Evolutionary conservation across 805 yeast species (phyloP).

Genomic region (Saturnispora ahearnii): DNA sequence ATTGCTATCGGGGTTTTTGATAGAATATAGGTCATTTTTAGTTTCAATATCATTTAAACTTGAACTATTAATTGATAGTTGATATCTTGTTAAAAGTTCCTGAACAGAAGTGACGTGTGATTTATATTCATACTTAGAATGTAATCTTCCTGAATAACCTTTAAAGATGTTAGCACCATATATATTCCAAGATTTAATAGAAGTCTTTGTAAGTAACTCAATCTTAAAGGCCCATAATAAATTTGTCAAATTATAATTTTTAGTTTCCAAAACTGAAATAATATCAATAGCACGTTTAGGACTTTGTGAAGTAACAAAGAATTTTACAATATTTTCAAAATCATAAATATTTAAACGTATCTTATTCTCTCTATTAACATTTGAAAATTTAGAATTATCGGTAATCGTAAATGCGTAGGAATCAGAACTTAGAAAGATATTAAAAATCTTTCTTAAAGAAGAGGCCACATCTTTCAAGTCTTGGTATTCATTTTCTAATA

Average conservation of each 20-base stretch:
- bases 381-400: neutral
- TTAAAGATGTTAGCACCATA: constrained; percentile 11
- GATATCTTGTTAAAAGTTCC: constrained; percentile 1
- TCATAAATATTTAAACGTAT: constrained; percentile 14
- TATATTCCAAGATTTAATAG: constrained; percentile 20
- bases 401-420: neutral
- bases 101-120: neutral
- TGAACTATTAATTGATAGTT: neutral
- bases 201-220: constrained; percentile 19
- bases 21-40: neutral
- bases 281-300: constrained; percentile 17
- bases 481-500: neutral
- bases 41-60: neutral
- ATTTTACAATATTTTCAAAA: constrained; percentile 20
- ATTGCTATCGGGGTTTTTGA: neutral
- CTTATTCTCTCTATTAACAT: neutral
- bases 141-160: neutral
- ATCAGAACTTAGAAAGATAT: neutral
- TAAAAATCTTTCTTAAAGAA: neutral
- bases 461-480: neutral
- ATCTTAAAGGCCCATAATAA: constrained; percentile 21
- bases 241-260: constrained; percentile 16
- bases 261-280: constrained; percentile 17
- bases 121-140: neutral
- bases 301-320: constrained; percentile 15